phyloP scores from a whole-genome alignment of 1,284 basidiomycete species.

The Cryptococcus neoformans region DNA sequence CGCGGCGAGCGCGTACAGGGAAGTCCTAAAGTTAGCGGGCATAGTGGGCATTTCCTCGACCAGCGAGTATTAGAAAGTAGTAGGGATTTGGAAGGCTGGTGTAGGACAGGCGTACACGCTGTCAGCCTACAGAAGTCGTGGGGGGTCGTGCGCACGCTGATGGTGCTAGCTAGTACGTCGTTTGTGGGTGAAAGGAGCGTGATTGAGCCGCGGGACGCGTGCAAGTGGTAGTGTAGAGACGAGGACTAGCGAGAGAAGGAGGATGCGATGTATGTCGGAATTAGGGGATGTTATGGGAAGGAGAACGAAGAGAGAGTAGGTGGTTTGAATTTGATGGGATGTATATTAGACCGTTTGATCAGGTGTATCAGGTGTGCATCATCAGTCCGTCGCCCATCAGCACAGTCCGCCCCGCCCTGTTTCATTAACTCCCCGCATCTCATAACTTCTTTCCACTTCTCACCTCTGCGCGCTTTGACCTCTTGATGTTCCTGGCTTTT shows the following conservation, averaged over 20 bases:
- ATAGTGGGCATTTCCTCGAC: slow-evolving; percentile 4
- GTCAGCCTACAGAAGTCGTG: too few relatives aligned
- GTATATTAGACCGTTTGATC: too few relatives aligned
- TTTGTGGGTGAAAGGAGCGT: slow-evolving; percentile 10
- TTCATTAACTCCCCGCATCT: too few relatives aligned
- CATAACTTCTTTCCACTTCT: too few relatives aligned
- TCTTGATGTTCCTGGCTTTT: too few relatives aligned
- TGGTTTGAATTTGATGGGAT: too few relatives aligned
- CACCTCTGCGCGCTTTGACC: too few relatives aligned
- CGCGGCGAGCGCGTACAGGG: slow-evolving; percentile 4
- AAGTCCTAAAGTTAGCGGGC: not conserved
- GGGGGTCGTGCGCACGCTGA: not conserved
- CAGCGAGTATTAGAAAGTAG: slow-evolving; percentile 3
- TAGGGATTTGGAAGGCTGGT: too few relatives aligned
- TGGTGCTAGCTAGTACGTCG: not conserved
- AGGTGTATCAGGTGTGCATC: too few relatives aligned
- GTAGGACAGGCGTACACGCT: too few relatives aligned
- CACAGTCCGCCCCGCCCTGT: too few relatives aligned
- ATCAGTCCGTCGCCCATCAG: too few relatives aligned
- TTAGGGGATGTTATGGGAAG: not conserved
- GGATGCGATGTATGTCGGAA: not conserved
- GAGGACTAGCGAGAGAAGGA: not conserved
- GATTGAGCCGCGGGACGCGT: slow-evolving; percentile 6
- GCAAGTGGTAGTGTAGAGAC: not conserved
- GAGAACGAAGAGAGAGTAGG: not conserved